phyloP scores from a whole-genome alignment of 345 rosid genomes.

The Rhizophora apiculata region DNA sequence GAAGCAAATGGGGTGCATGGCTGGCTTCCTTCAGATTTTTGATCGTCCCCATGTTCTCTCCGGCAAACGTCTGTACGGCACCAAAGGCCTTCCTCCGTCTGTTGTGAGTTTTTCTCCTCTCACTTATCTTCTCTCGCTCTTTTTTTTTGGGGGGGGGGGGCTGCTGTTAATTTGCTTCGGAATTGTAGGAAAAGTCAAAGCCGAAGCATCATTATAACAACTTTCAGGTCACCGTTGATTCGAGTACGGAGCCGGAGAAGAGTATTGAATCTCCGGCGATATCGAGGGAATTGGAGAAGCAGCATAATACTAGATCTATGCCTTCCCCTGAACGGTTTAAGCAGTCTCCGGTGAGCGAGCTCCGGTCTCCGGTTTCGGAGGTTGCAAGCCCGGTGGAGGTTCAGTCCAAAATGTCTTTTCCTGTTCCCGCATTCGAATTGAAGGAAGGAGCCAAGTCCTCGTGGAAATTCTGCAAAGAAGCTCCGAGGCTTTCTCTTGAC shows the following conservation, averaged over 20 bases:
- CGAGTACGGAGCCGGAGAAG: slow-evolving; percentile 31
- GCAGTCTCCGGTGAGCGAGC: slow-evolving; percentile 39
- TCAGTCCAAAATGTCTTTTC: slow-evolving; percentile 38
- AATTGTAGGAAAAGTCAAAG: not conserved
- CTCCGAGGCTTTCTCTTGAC: slow-evolving; percentile 96
- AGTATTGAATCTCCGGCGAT: slow-evolving; percentile 29
- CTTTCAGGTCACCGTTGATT: slow-evolving; percentile 16
- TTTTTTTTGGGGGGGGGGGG: no score
- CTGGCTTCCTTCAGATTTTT: slow-evolving; percentile 93
- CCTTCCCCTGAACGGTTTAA: slow-evolving; percentile 45
- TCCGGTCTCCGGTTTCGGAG: slow-evolving; percentile 39
- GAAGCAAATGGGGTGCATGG: slow-evolving; percentile 91
- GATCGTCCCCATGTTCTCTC: slow-evolving; percentile 73
- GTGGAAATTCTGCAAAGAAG: slow-evolving; percentile 85
- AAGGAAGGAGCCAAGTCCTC: slow-evolving; percentile 56
- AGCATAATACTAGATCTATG: slow-evolving; percentile 30
- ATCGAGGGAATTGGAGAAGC: slow-evolving; percentile 36
- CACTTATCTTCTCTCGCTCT: not conserved
- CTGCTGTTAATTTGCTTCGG: not conserved
- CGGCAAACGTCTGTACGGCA: slow-evolving; percentile 55
- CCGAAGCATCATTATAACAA: no score
- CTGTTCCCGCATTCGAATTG: slow-evolving; percentile 50
- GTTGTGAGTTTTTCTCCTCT: slow-evolving; percentile 20
- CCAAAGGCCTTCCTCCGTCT: slow-evolving; percentile 59
- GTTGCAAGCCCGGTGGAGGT: slow-evolving; percentile 19